Base-by-base conservation (phyloP, 139 green algal species). In the Coelastrella sp. region DNA sequence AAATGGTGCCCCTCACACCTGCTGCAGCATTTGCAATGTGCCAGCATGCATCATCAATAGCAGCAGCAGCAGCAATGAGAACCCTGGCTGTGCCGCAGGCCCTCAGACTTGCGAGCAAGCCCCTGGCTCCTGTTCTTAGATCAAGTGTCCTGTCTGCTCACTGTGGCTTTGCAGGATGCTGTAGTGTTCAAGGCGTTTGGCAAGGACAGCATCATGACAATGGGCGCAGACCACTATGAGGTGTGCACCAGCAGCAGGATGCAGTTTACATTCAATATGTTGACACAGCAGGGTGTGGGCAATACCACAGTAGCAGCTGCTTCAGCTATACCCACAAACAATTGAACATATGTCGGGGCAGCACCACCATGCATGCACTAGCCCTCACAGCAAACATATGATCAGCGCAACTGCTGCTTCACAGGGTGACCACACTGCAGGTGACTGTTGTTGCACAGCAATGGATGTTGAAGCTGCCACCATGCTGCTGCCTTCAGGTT, bases 201-300 rank as follows among this genome's bases (percentile, higher is more conserved):
- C 24, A 85, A 88, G 17, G 88, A 88, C 22, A 68, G 59, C 70
- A 88, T 91, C 81, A 76, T 92, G 27, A 89, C 82, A n/a, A 72
- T 84, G n/a, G 89, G 89, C 6, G 56, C 61, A 25, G 82, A 92
- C 17, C 82, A 92, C 63, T 89, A 85, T 74, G 89, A 92, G 82
- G 82, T 81, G 60, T 4, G 68, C 19, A 75, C n/a, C 75, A 24
- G 78, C 60, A 56, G 78, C 60, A 87, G 76, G 22, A 27, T 49
- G 35, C 35, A 49, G 35, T 49, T 49, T 1, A 49, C n/a, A 60
- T 85, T 74, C 73, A 82, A 82, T 19, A 58, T 22, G 25, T 56
- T 24, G 49, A 19, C 22, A 35, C 17, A 60, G 87, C 58, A 86
- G 6, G n/a, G n/a, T n/a, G n/a, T n/a, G n/a, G n/a, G n/a, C n/a